These are phyloP conservation scores for Wickerhamiella infanticola DNA, from an alignment of 1,139 yeast species.

Conservation along the genomic window DNA sequence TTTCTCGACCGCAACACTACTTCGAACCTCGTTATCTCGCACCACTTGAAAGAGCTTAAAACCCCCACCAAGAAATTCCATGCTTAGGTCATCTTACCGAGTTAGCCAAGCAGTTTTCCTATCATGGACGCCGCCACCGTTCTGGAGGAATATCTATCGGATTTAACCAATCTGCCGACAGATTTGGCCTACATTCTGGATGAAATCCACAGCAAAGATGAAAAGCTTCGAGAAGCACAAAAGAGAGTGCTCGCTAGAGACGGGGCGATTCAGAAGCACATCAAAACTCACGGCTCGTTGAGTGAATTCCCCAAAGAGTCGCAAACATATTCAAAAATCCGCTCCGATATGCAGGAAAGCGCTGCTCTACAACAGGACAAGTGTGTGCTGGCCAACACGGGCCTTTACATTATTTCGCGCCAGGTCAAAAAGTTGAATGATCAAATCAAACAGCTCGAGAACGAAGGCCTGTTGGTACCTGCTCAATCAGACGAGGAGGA, in stretches of 20 bases:
- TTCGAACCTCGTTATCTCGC: too few species aligned
- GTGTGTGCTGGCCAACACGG: constrained; percentile 66
- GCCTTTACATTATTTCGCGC: constrained; percentile 57
- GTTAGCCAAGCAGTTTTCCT: not conserved
- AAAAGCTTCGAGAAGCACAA: constrained; percentile 47
- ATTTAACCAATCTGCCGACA: constrained; percentile 72
- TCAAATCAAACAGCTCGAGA: constrained; percentile 60
- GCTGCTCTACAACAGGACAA: constrained; percentile 60
- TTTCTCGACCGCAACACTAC: too few species aligned
- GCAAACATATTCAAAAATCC: constrained; percentile 47
- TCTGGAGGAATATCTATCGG: constrained; percentile 60
- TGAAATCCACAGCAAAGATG: constrained; percentile 61
- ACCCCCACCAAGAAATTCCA: too few species aligned
- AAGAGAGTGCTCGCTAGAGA: constrained; percentile 60
- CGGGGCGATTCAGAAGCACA: constrained; percentile 63
- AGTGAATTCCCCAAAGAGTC: constrained; percentile 74
- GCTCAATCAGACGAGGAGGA: constrained; percentile 7
- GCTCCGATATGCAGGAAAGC: constrained; percentile 49
- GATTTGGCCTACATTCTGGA: constrained; percentile 71
- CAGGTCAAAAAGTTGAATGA: constrained; percentile 59
- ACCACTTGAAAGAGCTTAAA: too few species aligned
- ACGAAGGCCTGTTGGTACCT: constrained; percentile 60
- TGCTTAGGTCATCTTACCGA: too few species aligned
- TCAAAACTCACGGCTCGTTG: constrained; percentile 69
- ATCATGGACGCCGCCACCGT: constrained; percentile 60